Base-by-base conservation (phyloP, 1,139 yeast species). In the Candida smagusa region DNA sequence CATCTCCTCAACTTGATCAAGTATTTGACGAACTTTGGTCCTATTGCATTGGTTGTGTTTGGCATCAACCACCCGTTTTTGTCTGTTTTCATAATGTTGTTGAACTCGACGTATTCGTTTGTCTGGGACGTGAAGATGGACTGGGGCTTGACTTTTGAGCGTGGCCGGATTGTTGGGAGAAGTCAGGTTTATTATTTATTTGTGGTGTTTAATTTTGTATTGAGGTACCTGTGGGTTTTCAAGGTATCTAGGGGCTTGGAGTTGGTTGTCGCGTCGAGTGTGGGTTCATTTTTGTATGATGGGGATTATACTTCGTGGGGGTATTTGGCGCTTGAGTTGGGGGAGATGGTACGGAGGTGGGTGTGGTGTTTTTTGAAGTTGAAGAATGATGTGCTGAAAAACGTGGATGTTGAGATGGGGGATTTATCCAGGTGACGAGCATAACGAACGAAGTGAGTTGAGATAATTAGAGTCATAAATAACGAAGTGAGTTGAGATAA, bases 121-220 rank as follows among this genome's bases (percentile, higher is more conserved):
- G 64, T 79, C 38, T 92, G 98, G 98, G 98, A 92, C 58, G 62
- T 90, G 16, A 74, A 75, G 36, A 79, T 80, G 74, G 98, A 92
- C 63, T 92, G 98, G 98, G 81, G 81, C 34, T 71, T 88, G 33
- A 27, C 41, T 9, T 40, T 40, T 29, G 32, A 36, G 9, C 28
- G 22, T 21, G 43, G 39, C n/a, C 33, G 34, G 9, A 40, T 40
- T 7, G 23, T 27, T 6, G 38, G 38, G 29, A 29, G 41, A 19
- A 35, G 31, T 25, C 24, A 26, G 12, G 52, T 42, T 28, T 87
- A 89, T 58, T 72, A 72, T 47, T 29, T 58, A 0, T 45, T 40
- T n/a, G 77, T 84, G 1, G 38, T 61, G 0, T 45, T 76, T 21
- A 96, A 90, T 59, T 73, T 83, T 31, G 43, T 68, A 3, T 62